Conservation (phyloP, 164 flowering plant genomes). For the Tinospora cordifolia region DNA sequence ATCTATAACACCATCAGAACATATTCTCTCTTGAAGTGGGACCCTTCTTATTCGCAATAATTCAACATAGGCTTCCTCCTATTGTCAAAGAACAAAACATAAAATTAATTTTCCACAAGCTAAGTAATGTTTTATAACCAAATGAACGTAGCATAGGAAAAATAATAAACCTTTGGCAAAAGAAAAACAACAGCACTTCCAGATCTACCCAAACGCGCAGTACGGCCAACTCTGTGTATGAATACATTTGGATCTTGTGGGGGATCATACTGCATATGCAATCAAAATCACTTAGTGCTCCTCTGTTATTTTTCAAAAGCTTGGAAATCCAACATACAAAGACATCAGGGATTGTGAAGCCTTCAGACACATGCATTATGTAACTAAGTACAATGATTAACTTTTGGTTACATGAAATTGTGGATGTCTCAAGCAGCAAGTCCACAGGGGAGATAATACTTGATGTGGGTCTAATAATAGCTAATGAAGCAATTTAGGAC, state of each 20-base stretch:
- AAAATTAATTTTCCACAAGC: neutral
- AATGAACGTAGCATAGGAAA: neutral
- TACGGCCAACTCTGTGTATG: slow-evolving; percentile 90
- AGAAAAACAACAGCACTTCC: slow-evolving; percentile 78
- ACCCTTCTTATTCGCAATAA: slow-evolving; percentile 62
- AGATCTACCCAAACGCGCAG: slow-evolving; percentile 85
- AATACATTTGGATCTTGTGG: slow-evolving; percentile 93
- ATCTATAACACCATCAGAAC: slow-evolving; percentile 47
- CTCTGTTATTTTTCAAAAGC: neutral
- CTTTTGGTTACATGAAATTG: too few species aligned
- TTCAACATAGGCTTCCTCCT: slow-evolving; percentile 95
- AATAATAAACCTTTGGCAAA: slow-evolving; percentile 64
- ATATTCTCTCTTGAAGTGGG: slow-evolving; percentile 61
- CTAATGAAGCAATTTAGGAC: too few species aligned
- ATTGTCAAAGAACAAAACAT: neutral
- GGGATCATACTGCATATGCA: slow-evolving; percentile 78
- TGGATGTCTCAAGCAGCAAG: too few species aligned
- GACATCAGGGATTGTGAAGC: too few species aligned
- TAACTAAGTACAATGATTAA: too few species aligned
- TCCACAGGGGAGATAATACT: too few species aligned
- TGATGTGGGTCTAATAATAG: too few species aligned
- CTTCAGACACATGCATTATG: too few species aligned
- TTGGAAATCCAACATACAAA: neutral
- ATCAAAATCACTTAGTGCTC: slow-evolving; percentile 4
- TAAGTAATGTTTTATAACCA: neutral